Base-by-base conservation (phyloP, 192 early-diverging fungal genomes). In the Funneliformis mosseae region DNA sequence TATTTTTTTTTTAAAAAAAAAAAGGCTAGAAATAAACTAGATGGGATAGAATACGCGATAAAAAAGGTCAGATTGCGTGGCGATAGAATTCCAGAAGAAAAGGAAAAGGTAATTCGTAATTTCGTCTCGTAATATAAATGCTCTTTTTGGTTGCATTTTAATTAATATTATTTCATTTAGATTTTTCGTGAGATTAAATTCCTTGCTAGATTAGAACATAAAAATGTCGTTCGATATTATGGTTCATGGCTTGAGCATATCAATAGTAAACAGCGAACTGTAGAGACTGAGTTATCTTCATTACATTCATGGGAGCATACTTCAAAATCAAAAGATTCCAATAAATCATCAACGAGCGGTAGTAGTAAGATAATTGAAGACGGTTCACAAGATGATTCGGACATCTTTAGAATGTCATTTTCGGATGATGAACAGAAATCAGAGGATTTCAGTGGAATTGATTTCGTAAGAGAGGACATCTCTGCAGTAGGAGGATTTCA, bases 161-260 rank as follows among this genome's bases (percentile, higher is more conserved):
- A 41, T 42, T 41, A n/a, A 23, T 70, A 43, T 23, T 42, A n/a
- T 42, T 23, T 18, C n/a, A 42, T 70, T 59, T 92, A 94, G 84
- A 96, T 96, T 28, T 88, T 98, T 80, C 87, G 97, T 0, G 97
- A 99, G 84, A 95, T 97, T 69, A 98, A 96, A 83, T 91, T 93
- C 28, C 89, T 97, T 77, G 95, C 97, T 1, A 82, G 92, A 18
- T 79, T 99, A 60, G 88, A 93, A 64, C 97, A 99, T 84, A 89
- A 87, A 23, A 97, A 98, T 80, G 94, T 99, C 33, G 95, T 99
- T 62, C 87, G 98, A 7, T 99, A 99, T 83, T 97, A 94, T 82
- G 89, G 91, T 33, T 94, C 92, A 41, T 99, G 98, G 98, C 84
- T 99, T 6, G 96, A 99, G 87, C 84, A 89, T 66, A 83, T 81